phyloP scores from a whole-genome alignment of 2,329 filamentous ascomycete species.

The Penicillium carneum region DNA sequence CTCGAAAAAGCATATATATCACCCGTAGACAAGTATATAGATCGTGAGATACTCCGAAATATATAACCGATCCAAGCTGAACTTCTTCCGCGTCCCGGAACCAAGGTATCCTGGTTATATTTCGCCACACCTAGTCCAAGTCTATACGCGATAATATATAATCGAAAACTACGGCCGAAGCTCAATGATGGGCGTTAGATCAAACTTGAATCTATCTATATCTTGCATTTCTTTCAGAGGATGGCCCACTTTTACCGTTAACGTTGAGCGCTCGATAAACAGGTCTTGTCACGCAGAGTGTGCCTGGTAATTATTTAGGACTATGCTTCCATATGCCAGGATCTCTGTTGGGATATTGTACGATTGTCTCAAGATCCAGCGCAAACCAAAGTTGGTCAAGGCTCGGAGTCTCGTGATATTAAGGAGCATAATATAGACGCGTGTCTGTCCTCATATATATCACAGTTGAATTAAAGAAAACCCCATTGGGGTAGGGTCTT shows the following conservation, averaged over 20 bases:
- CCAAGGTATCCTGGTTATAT: not conserved
- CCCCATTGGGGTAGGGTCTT: not conserved
- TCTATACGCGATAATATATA: not conserved
- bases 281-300: not conserved
- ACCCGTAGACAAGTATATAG: not conserved
- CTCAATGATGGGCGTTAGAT: not conserved
- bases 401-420: not conserved
- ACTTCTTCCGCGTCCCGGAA: not conserved
- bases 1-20: not conserved
- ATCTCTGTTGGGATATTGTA: not conserved
- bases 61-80: not conserved
- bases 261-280: not conserved
- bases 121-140: not conserved
- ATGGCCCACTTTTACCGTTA: not conserved
- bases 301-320: not conserved
- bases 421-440: not conserved
- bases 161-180: not conserved
- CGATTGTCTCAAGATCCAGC: not conserved
- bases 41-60: not conserved
- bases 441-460: not conserved
- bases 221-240: not conserved
- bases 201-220: not conserved
- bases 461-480: not conserved
- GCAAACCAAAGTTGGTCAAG: not conserved
- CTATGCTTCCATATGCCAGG: not conserved